A percentile compares a stretch with the other conserved stretches of the same genome.
These are phyloP conservation scores for Exophiala aquamarina DNA, from an alignment of 2,329 filamentous ascomycete species.

Conservation along the genomic window DNA sequence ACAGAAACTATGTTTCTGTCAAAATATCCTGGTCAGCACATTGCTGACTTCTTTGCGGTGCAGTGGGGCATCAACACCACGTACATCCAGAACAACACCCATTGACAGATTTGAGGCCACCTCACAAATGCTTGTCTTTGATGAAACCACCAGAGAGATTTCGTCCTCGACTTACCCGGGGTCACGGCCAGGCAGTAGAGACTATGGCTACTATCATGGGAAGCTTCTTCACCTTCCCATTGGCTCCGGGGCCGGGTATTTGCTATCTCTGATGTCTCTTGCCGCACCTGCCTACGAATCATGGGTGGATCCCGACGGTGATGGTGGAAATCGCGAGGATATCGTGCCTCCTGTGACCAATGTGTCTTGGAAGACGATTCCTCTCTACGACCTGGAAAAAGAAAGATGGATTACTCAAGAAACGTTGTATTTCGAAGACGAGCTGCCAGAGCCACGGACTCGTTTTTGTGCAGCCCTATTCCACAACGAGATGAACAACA, in stretches of 20 bases:
- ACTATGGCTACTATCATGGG: conserved; percentile 7
- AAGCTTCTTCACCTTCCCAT: conserved; percentile 6
- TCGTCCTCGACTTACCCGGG: background rate
- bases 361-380: conserved; percentile 1
- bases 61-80: background rate
- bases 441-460: conserved; percentile 7
- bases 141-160: background rate
- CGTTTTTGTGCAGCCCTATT: conserved; percentile 7
- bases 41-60: background rate
- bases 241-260: conserved; percentile 2
- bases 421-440: background rate
- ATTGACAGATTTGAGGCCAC: conserved; percentile 2
- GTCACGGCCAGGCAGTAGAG: background rate
- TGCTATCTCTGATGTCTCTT: conserved; percentile 6
- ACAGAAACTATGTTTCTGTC: background rate
- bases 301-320: conserved; percentile 2
- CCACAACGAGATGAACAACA: conserved; percentile 4
- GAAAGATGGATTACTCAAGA: conserved; percentile 2
- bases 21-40: background rate
- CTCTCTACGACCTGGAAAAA: conserved; percentile 3
- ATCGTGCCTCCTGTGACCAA: background rate
- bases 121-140: conserved; percentile 7
- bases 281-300: background rate
- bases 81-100: conserved; percentile 1
- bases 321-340: background rate